A percentile compares a stretch with the other conserved stretches of the same genome.
phyloP scores from a whole-genome alignment of 805 yeast genomes.

The Saccharomycopsis capsularis region DNA sequence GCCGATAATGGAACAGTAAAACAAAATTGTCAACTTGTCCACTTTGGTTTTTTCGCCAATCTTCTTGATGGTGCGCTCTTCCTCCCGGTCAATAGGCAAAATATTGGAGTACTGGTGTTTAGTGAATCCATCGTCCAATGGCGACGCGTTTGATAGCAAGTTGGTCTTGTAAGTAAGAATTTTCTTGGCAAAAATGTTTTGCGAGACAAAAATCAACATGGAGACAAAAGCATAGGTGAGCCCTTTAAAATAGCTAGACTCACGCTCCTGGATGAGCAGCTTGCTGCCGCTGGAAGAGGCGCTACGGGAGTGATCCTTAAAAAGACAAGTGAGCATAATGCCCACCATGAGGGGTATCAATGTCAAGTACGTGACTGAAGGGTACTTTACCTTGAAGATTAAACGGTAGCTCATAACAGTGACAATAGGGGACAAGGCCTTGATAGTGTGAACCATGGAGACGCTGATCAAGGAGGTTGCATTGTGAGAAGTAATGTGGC shows the following conservation, averaged over 20 bases:
- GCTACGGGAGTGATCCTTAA: slow-evolving; percentile 25
- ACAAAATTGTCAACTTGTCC: slow-evolving; percentile 65
- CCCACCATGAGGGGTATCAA: slow-evolving; percentile 75
- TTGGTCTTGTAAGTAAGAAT: slow-evolving; percentile 47
- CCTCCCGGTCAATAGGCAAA: slow-evolving; percentile 25
- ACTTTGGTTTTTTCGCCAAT: slow-evolving; percentile 35
- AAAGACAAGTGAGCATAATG: slow-evolving; percentile 72
- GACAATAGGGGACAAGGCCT: slow-evolving; percentile 82
- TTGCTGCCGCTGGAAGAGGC: not conserved
- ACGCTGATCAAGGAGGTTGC: slow-evolving; percentile 92
- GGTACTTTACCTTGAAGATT: slow-evolving; percentile 52
- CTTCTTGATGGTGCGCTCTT: slow-evolving; percentile 23
- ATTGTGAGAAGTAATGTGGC: slow-evolving; percentile 85
- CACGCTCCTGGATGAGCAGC: not conserved
- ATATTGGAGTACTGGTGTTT: slow-evolving; percentile 4
- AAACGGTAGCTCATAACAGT: slow-evolving; percentile 76
- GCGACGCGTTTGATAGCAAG: slow-evolving; percentile 2
- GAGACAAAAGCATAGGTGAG: slow-evolving; percentile 35
- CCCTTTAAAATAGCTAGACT: slow-evolving; percentile 27
- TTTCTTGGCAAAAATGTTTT: slow-evolving; percentile 74
- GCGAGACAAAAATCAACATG: slow-evolving; percentile 61
- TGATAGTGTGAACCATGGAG: slow-evolving; percentile 90
- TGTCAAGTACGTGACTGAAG: slow-evolving; percentile 63
- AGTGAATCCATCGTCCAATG: slow-evolving; percentile 4
- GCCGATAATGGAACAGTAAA: slow-evolving; percentile 67